Evolutionary conservation across 2,329 filamentous ascomycete species (phyloP), one percentile per base, ranked within the genome.

Genomic region (Beauveria asiatica): DNA sequence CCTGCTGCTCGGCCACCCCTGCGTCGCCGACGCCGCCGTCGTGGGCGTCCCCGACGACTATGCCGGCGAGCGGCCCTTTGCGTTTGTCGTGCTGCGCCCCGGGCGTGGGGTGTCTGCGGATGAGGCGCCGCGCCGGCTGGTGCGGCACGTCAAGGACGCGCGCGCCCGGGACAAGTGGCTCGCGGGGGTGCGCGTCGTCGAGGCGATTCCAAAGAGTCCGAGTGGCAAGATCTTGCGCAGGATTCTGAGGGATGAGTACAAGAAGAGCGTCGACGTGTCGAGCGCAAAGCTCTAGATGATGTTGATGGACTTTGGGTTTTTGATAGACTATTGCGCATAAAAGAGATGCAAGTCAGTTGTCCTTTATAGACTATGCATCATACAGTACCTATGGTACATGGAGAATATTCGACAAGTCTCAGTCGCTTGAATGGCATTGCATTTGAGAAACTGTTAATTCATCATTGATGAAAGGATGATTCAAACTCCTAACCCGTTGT

Each of bases 1-100:
- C 1, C 88, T 91, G 67, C 78, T 95, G 5, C 83, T 95, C 16
- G 82, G 85, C 0, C 89, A 93, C 70, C 83, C 86, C 0, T 79
- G 80, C 11, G 89, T 94, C n/a, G 83, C 84, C 48, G 90, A 95
- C 72, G 88, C 85, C 65, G 85, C 90, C 16, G 89, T 95, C 8
- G 90, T 94, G 64, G 86, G 86, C 16, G 78, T 92, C 1, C 87
- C 85, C 0, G 78, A 86, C 59, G 78, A 82, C 19, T 74, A 77
- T 16, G 80, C 83, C 5, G 85, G 83, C 1, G 87, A 90, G 70
- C 71, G 75, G 21, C 84, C 84, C n/a, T 75, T 83, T 19, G 84
- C 84, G 23, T 88, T 86, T 67, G 74, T 87, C 67, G 80, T 86
- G 3, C 86, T 86, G 4, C 79, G 87, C 66, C 86, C 86, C 0